Evolutionary conservation across 1,284 basidiomycete species (phyloP), one percentile per base, ranked within the genome.

Genomic region (Rhodofomes roseus): DNA sequence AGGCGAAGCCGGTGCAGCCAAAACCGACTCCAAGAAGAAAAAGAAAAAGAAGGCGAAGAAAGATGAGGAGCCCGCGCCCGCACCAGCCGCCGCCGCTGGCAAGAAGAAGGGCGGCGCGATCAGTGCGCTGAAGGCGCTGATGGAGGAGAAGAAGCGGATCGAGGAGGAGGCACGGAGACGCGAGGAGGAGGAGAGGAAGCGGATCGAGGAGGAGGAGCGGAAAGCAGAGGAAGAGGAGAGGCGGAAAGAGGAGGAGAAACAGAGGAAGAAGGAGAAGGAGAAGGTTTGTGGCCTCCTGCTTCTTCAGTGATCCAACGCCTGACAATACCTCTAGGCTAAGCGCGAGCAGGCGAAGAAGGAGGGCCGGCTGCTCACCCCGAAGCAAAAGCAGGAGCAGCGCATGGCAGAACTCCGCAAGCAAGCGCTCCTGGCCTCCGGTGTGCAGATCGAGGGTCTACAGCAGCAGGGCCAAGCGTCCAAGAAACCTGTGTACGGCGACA

Each of bases 361-460:
- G 75, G 95, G 95, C 36, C 85, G 90, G 57, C 77, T 95, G 34
- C 81, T 98, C 51, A 97, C 95, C 6, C 93, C 95, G 72, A 98
- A 97, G 76, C 96, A 99, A 74, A 98, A 96, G 77, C 92, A 94
- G 69, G 96, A 98, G 73, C 90, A 86, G 67, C 91, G 92, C 18
- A 91, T 90, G 61, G 96, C 95, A 8, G 96, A 98, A 74, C 86
- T 93, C 39, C 87, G 96, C 59, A 92, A 90, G 74, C 87, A 96
- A 74, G 96, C 96, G 3, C 83, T 99, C 60, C 81, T 99, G 55
- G 87, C 89, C 23, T 92, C 93, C 31, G 95, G 95, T 53, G 91
- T 94, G 59, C 89, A 91, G 67, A 90, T 99, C 63, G 95, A 96
- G 65, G 97, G 93, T 60, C 79, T 98, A 43, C 87, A 82, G 56